Evolutionary conservation across 2,329 filamentous ascomycete species (phyloP).

Genomic region (Fonsecaea pugnacius): DNA sequence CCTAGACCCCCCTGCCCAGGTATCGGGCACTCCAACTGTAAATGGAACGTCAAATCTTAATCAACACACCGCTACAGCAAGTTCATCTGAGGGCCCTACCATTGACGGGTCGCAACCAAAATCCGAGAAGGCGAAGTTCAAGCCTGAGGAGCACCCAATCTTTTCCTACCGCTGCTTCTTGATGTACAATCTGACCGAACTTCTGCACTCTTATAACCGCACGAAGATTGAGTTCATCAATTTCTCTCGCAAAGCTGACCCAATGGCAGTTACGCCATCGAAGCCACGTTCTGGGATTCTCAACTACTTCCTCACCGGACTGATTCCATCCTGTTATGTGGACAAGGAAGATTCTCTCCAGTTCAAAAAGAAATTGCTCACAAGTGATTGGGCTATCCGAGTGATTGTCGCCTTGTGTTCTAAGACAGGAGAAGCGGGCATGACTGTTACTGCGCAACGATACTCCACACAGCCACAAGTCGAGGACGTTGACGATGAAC

Average conservation of each 20-base stretch:
- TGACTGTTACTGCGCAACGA: slow-evolving; percentile 37
- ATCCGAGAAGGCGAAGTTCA: slow-evolving; percentile 74
- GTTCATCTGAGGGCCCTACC: slow-evolving; percentile 22
- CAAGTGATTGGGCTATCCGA: slow-evolving; percentile 82
- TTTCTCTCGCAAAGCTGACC: slow-evolving; percentile 88
- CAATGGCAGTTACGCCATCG: slow-evolving; percentile 82
- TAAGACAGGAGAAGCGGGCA: slow-evolving; percentile 78
- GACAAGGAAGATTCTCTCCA: slow-evolving; percentile 68
- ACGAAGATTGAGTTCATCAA: slow-evolving; percentile 99
- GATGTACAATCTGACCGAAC: slow-evolving; percentile 85
- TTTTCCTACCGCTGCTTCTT: slow-evolving; percentile 97
- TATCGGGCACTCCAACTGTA: slow-evolving; percentile 39
- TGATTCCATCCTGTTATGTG: slow-evolving; percentile 69
- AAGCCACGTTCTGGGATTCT: slow-evolving; percentile 91
- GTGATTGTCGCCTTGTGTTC: slow-evolving; percentile 84
- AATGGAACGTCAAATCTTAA: slow-evolving; percentile 45
- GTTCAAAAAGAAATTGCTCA: slow-evolving; percentile 83
- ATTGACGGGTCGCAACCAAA: slow-evolving; percentile 56
- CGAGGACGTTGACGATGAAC: slow-evolving; percentile 71
- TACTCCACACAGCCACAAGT: slow-evolving; percentile 51
- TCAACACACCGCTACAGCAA: slow-evolving; percentile 50
- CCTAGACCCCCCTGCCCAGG: slow-evolving; percentile 60
- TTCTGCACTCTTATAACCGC: slow-evolving; percentile 87
- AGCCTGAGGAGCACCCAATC: slow-evolving; percentile 89
- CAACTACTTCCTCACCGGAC: slow-evolving; percentile 86